These are phyloP conservation scores for Capronia epimyces DNA, from an alignment of 2,329 filamentous ascomycete species.

Conservation along the genomic window DNA sequence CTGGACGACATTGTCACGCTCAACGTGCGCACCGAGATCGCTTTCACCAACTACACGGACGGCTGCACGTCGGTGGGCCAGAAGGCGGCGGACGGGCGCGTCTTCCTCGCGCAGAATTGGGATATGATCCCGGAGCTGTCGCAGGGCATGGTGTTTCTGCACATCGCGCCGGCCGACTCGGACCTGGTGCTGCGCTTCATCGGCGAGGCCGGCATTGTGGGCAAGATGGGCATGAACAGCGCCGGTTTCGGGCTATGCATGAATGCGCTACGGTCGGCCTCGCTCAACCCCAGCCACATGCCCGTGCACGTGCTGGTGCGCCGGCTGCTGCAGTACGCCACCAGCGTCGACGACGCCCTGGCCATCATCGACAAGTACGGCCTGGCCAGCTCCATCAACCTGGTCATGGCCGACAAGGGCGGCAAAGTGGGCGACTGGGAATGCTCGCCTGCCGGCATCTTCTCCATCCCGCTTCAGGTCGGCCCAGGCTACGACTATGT, in stretches of 20 bases:
- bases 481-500: conserved; percentile 13
- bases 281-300: conserved; percentile 48
- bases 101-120: conserved; percentile 53
- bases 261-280: conserved; percentile 57
- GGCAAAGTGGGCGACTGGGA: conserved; percentile 2
- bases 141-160: conserved; percentile 41
- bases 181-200: conserved; percentile 42
- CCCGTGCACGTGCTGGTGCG: conserved; percentile 60
- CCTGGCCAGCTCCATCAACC: conserved; percentile 5
- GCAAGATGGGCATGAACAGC: conserved; percentile 62
- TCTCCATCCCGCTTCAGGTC: neutral
- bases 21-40: conserved; percentile 55
- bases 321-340: conserved; percentile 13
- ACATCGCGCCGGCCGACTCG: conserved; percentile 23
- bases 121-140: conserved; percentile 44
- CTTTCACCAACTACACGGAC: conserved; percentile 35
- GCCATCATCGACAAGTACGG: conserved; percentile 34
- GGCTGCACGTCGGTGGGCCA: conserved; percentile 54
- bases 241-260: conserved; percentile 55
- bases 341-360: conserved; percentile 37
- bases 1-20: conserved; percentile 51
- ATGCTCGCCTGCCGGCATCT: conserved; percentile 4
- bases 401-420: neutral
- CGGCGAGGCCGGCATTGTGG: conserved; percentile 52
- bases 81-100: conserved; percentile 28